A percentile compares a stretch with the other conserved stretches of the same genome.
phyloP scores from a whole-genome alignment of 169 alveolate genomes.

The Eimeria maxima region DNA sequence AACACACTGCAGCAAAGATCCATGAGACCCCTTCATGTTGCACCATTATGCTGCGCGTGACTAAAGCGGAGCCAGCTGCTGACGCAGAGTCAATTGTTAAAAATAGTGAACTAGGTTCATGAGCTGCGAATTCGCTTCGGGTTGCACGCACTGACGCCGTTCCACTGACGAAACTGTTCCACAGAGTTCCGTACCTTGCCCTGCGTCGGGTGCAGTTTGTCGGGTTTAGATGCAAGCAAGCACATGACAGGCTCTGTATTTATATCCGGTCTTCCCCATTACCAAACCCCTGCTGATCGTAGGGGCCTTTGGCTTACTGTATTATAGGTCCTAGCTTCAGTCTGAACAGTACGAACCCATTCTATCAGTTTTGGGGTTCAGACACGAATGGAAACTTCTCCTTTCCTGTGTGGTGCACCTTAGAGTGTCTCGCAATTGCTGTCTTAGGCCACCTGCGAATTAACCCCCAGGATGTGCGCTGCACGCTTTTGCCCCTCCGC shows the following conservation, averaged over 20 bases:
- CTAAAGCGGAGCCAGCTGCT: neutral
- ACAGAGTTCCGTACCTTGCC: neutral
- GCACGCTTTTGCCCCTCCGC: neutral
- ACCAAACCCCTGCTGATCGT: neutral
- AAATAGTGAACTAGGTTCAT: neutral
- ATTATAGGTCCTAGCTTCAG: neutral
- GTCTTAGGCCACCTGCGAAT: neutral
- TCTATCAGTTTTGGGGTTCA: neutral
- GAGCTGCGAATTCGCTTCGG: neutral
- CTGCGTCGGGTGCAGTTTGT: neutral
- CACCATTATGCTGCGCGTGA: neutral
- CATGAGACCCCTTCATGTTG: neutral
- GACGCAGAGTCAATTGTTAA: neutral
- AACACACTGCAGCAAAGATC: neutral
- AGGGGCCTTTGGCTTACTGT: neutral
- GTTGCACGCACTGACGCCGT: neutral
- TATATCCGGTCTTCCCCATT: neutral
- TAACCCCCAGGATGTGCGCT: neutral
- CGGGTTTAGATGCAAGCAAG: neutral
- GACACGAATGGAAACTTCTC: neutral
- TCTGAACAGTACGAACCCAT: neutral
- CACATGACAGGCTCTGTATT: neutral
- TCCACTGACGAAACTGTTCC: neutral
- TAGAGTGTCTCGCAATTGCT: neutral
- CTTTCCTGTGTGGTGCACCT: neutral